Conservation (phyloP, 75 land plant genomes). For the Chamaecyparis obtusa region DNA sequence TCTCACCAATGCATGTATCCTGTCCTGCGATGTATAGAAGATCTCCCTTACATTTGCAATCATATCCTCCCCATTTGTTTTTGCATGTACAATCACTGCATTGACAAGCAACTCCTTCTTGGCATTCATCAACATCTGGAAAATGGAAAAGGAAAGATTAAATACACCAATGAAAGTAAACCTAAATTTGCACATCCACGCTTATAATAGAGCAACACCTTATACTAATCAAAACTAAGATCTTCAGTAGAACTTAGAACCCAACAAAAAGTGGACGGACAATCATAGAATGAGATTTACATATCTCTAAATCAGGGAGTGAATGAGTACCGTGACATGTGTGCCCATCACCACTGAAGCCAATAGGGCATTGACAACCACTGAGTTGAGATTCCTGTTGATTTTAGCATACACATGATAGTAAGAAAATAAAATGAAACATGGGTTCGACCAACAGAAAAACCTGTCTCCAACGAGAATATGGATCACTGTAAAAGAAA, state of each 20-base stretch:
- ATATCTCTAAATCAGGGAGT: background rate
- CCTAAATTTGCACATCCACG: background rate
- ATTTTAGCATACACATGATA: background rate
- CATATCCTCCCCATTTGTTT: slow-evolving; percentile 57
- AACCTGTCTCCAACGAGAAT: background rate
- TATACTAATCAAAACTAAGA: background rate
- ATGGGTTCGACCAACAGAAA: background rate
- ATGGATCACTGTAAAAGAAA: background rate
- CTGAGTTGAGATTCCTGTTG: slow-evolving; percentile 26
- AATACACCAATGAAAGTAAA: background rate
- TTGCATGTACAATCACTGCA: slow-evolving; percentile 50
- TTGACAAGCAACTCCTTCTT: slow-evolving; percentile 37
- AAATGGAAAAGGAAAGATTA: slow-evolving; percentile 1
- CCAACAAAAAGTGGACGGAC: background rate
- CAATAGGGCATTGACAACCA: slow-evolving; percentile 48
- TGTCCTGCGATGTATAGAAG: slow-evolving; percentile 52
- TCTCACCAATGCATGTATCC: slow-evolving; percentile 58
- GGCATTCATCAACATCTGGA: slow-evolving; percentile 55
- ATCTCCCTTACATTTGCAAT: slow-evolving; percentile 50
- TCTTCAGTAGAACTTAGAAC: background rate
- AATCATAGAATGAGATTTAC: background rate
- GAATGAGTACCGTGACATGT: slow-evolving; percentile 35
- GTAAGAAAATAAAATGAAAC: background rate
- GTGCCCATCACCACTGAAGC: slow-evolving; percentile 49
- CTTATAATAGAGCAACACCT: background rate